Base-by-base conservation (phyloP, 1,284 basidiomycete species). In the Malassezia yamatoensis region DNA sequence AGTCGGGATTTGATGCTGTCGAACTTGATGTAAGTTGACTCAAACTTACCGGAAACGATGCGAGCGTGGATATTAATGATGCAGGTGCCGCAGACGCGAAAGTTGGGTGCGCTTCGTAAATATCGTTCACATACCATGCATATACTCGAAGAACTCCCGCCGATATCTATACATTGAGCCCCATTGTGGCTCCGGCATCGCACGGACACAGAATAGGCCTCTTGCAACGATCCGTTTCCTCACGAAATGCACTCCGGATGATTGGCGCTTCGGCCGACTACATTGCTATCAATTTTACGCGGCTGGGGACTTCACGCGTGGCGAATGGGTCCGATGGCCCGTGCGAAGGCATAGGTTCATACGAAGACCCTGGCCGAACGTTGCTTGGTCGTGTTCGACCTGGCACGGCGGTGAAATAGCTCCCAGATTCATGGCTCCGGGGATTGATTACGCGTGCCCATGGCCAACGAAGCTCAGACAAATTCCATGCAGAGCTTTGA, bases 1-100 rank as follows among this genome's bases (percentile, higher is more conserved):
- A 73, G 48, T 2, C 72, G 58, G 24, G 67, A 67, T 38, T 72
- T 74, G 58, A 74, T 58, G 16, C 60, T 65, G 51, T 74, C 70
- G 29, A 74, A 69, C 58, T 63, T 45, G n/a, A 18, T 34, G 39
- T 21, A 10, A 35, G 41, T 3, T 5, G 12, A 7, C 20, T 18
- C 13, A 13, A 18, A 61, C 61, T 18, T 47, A 65, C 62, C 0
- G 72, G 72, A 42, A 74, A 74, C n/a, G 68, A 67, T 1, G 70
- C 70, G 1, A 60, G 56, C 0, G 72, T 74, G 1, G 69, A 72
- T 9, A 73, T 62, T 18, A 74, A 61, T 13, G 71, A 72, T 9
- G 72, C 72, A 1, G 70, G 70, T 8, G 70, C 70, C 1, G 72
- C 72, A 0, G 70, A 62, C 6, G 67, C 65, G 5, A 73, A 50